These are phyloP conservation scores for Apiospora koreana DNA, from an alignment of 2,329 filamentous ascomycete genomes.

Conservation along the genomic window DNA sequence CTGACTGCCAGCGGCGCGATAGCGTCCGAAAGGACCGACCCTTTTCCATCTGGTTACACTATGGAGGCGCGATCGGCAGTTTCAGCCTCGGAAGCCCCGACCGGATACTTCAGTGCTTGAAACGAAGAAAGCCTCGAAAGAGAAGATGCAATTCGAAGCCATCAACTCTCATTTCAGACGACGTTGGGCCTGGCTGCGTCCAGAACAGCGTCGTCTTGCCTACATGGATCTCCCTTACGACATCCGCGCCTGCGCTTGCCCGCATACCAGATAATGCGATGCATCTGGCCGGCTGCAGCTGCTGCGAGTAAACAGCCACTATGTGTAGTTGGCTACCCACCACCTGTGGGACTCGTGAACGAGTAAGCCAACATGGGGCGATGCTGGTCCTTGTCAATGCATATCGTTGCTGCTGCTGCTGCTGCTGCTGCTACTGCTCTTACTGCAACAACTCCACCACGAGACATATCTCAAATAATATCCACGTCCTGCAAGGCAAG, in stretches of 20 bases:
- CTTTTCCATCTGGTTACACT: not conserved
- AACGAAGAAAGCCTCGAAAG: not conserved
- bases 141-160: not conserved
- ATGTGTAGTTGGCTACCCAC: not conserved
- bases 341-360: not conserved
- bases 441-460: not conserved
- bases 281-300: not conserved
- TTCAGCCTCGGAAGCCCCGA: slow-evolving; percentile 4
- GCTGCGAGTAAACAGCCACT: not conserved
- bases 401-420: not conserved
- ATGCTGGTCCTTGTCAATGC: not conserved
- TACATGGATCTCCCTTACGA: not conserved
- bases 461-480: not conserved
- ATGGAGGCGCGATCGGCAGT: not conserved
- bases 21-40: not conserved
- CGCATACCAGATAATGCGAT: not conserved
- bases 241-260: not conserved
- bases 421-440: not conserved
- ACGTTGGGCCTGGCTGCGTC: not conserved
- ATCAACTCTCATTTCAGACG: not conserved
- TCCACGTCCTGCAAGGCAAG: not conserved
- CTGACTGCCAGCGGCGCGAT: not conserved
- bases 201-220: not conserved
- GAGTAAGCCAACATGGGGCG: not conserved
- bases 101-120: not conserved